A percentile compares a stretch with the other conserved stretches of the same genome.
phyloP scores from a whole-genome alignment of 129 eudicot genomes.

The Helianthus tuberosus region DNA sequence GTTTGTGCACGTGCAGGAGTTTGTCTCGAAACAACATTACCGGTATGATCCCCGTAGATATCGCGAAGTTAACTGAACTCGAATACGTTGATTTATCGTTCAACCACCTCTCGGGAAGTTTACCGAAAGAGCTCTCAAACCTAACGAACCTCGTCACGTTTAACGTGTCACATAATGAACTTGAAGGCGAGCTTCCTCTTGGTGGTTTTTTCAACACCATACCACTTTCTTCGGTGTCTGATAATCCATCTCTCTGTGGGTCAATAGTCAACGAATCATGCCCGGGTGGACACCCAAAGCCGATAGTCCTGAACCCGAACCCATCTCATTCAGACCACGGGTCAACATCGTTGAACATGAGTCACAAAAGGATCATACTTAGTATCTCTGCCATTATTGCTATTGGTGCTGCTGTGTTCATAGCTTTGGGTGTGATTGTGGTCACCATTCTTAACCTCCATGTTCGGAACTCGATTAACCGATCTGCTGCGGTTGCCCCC shows the following conservation, averaged over 20 bases:
- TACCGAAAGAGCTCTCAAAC: conserved; percentile 83
- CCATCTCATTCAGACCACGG: conserved; percentile 63
- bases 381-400: conserved; percentile 87
- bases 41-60: conserved; percentile 59
- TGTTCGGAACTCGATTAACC: conserved; percentile 55
- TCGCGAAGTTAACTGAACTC: conserved; percentile 64
- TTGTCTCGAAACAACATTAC: conserved; percentile 73
- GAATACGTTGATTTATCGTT: conserved; percentile 65
- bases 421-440: conserved; percentile 78
- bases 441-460: conserved; percentile 78
- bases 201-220: conserved; percentile 90
- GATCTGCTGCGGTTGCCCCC: conserved; percentile 53
- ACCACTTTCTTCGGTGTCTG: conserved; percentile 70
- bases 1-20: conserved; percentile 39
- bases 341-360: conserved; percentile 43
- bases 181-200: conserved; percentile 92
- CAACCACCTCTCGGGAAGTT: conserved; percentile 65
- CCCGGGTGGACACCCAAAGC: conserved; percentile 91
- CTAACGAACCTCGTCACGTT: conserved; percentile 69
- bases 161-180: conserved; percentile 75
- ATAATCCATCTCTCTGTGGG: conserved; percentile 86
- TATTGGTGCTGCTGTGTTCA: conserved; percentile 90
- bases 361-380: conserved; percentile 73
- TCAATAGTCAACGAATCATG: conserved; percentile 80
- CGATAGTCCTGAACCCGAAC: conserved; percentile 90